A percentile compares a stretch with the other conserved stretches of the same genome.
phyloP scores from a whole-genome alignment of 345 rosid genomes.

The Populus deltoides region DNA sequence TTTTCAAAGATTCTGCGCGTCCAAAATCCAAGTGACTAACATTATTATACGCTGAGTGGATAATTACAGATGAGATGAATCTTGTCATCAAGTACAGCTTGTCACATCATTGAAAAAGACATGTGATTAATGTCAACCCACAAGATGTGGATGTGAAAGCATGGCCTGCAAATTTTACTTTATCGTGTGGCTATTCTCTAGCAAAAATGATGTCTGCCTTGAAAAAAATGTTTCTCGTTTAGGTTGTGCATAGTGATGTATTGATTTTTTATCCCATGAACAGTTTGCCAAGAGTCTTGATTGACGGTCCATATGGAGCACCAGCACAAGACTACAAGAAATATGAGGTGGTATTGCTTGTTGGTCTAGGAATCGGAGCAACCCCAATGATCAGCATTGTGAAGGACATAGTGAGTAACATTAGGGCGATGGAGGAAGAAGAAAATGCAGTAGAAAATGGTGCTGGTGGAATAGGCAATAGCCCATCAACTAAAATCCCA shows the following conservation, averaged over 20 bases:
- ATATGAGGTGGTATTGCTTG: constrained; percentile 68
- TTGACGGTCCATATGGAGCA: constrained; percentile 87
- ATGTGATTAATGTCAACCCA: not conserved
- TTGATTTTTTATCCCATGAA: not conserved
- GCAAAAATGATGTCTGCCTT: not conserved
- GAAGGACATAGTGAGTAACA: constrained; percentile 71
- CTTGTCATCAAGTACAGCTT: not conserved
- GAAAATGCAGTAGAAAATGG: constrained; percentile 42
- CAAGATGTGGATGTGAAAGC: not conserved
- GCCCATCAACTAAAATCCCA: constrained; percentile 13
- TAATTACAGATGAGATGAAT: not conserved
- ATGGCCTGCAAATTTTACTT: too few relatives aligned
- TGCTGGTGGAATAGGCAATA: not conserved
- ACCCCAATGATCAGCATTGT: constrained; percentile 89
- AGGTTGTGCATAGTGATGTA: not conserved
- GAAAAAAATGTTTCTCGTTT: not conserved
- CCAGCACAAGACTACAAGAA: constrained; percentile 86
- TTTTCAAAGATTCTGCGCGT: not conserved
- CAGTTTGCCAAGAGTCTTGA: constrained; percentile 71
- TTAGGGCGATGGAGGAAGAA: constrained; percentile 48
- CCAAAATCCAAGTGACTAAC: not conserved
- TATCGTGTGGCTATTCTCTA: not conserved
- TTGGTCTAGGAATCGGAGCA: constrained; percentile 83
- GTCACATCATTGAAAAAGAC: not conserved
- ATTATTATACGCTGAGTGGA: not conserved